Evolutionary conservation across 768 basidiomycete genomes (phyloP), one percentile per base, ranked within the genome.

Genomic region (Tulasnella calospora): DNA sequence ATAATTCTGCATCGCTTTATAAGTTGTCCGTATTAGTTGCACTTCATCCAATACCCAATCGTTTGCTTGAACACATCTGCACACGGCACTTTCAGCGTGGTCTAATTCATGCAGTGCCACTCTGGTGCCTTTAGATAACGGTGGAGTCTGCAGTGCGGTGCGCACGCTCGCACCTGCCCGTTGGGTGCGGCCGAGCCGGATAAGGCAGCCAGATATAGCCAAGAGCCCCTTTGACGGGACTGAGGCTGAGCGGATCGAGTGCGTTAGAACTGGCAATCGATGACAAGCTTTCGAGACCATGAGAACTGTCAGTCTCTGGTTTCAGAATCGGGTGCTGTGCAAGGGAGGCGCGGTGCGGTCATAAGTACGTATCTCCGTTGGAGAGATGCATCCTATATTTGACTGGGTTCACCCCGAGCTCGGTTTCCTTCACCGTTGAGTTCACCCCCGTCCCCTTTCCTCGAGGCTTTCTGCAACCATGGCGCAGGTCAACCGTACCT

Each of bases 401-500:
- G 70, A 41, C 70, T 71, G 23, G 70, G 6, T 35, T 15, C 30
- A 41, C 30, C 33, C 40, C 44, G 10, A n/a, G 51, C 51, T 4
- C 51, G 51, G 51, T 51, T n/a, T n/a, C 51, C 51, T 51, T 51
- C 51, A 51, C 44, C 67, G 0, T 69, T 15, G 44, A 51, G 21
- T 35, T 27, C 44, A 17, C 30, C 10, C 51, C 30, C 41, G 38
- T 75, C n/a, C 30, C 74, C 74, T 75, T 57, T 30, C 40, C n/a
- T 51, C 55, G 21, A 35, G 33, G 23, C 46, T 47, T 15, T 55
- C 41, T 51, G 9, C 33, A 4, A 33, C 70, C 70, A 71, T 71
- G 70, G 70, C 70, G 70, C 70, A n/a, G 70, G 23, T 30, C 33
- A 90, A 91, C 82, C 87, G 93, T 79, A 92, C 93, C 83, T 90